Evolutionary conservation across 1,139 yeast species (phyloP), one percentile per base, ranked within the genome.

Genomic region (Magnusiomyces clavatus): DNA sequence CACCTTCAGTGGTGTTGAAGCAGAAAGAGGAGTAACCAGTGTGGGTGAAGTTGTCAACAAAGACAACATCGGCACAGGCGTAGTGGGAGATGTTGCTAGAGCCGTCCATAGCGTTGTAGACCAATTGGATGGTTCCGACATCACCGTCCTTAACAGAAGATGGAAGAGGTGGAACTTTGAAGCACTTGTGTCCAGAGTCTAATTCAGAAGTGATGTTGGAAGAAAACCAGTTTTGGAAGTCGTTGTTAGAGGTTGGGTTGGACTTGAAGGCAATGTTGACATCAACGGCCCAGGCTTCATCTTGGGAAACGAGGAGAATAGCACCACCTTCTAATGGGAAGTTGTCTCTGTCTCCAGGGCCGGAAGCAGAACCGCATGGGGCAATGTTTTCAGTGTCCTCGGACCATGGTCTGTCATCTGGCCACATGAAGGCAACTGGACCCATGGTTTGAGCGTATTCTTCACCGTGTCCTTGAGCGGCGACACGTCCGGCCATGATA

Each of bases 291-390:
- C 72, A 71, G 2, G 70, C 61, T 48, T 61, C 56, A 48, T 69
- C 68, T 58, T 71, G 70, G 46, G 75, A 71, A 46, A 72, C 72
- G 49, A 72, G 63, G 12, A 75, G 71, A 50, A 72, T 66, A 49
- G 72, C 71, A 43, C 76, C 76, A 47, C 71, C 72, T 52, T 69
- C 72, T 49, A 72, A 57, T 41, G 76, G 75, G 65, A 72, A 72
- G 10, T 67, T 67, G 11, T 73, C 59, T 62, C 76, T 69, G 62
- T 71, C 67, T 24, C 51, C 31, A 43, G 49, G 56, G 20, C 64
- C 61, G 16, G 69, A 63, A 50, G 62, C 59, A 8, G 73, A 63
- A 48, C 76, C 76, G 61, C 76, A 72, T 54, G 76, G 76, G 10
- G 74, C 73, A 41, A 64, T 61, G 57, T 68, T 69, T 55, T 72